phyloP scores from a whole-genome alignment of 140 eudicot genomes.

The Anethum foeniculum region DNA sequence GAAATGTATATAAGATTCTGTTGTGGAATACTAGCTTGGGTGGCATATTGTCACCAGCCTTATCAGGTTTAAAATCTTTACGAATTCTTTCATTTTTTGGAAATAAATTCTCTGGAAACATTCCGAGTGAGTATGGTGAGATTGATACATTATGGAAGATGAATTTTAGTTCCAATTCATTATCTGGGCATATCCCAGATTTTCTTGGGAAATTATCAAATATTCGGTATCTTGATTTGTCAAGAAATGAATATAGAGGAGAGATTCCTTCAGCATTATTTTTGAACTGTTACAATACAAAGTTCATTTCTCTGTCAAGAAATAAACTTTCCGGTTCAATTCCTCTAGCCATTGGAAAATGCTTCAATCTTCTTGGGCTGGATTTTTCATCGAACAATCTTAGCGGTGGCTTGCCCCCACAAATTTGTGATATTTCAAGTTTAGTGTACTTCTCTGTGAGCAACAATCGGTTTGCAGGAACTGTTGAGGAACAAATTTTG shows the following conservation, averaged over 20 bases:
- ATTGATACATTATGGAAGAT: constrained; percentile 83
- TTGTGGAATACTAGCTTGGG: constrained; percentile 84
- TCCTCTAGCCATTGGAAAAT: constrained; percentile 48
- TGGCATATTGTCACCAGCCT: constrained; percentile 69
- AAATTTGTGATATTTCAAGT: constrained; percentile 46
- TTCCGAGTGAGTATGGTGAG: constrained; percentile 67
- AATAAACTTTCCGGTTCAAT: constrained; percentile 75
- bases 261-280: constrained; percentile 66
- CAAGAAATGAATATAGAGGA: constrained; percentile 63
- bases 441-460: constrained; percentile 64
- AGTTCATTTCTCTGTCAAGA: constrained; percentile 66
- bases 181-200: constrained; percentile 81
- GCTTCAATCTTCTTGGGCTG: constrained; percentile 74
- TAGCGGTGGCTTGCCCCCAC: constrained; percentile 55
- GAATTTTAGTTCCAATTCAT: constrained; percentile 81
- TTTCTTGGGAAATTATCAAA: constrained; percentile 66
- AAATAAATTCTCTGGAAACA: constrained; percentile 64
- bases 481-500: constrained; percentile 50
- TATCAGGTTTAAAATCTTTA: constrained; percentile 55
- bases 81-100: constrained; percentile 78
- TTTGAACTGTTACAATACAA: constrained; percentile 48
- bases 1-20: constrained; percentile 75
- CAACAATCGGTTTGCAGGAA: constrained; percentile 56
- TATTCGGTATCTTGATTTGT: constrained; percentile 87
- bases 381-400: constrained; percentile 77